Evolutionary conservation across 2,329 filamentous ascomycete species (phyloP), one percentile per base, ranked within the genome.

Genomic region (Colletotrichum salicis): DNA sequence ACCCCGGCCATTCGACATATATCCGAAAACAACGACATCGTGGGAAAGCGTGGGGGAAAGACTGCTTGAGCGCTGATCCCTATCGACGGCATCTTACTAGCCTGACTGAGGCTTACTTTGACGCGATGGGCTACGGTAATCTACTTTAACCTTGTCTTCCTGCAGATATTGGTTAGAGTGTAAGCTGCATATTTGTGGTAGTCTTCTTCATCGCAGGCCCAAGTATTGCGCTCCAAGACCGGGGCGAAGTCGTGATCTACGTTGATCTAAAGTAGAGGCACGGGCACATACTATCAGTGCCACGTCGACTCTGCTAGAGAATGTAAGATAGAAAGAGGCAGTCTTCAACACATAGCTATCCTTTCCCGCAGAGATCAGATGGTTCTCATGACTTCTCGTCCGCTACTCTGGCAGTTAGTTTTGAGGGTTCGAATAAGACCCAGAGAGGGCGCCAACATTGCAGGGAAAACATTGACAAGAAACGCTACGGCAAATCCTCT

Each of bases 1-100:
- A 64, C 58, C 64, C 69, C 45, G 62, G 41, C n/a, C 31, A 73
- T 73, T 67, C 71, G 71, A 67, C 67, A 73, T 73, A 51, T 35
- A 22, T 48, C 64, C 71, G 62, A 67, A 63, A 66, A 71, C 68
- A 62, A 67, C 71, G 71, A 64, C 68, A 71, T 71, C 51, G 41
- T 24, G 58, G 65, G 45, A 55, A 27, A 45, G 62, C 70, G 67
- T 66, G 61, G 67, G 67, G 67, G 56, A 19, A 22, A n/a, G 33
- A 33, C 48, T 62, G 64, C 35, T 51, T 35, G 2, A 8, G 19
- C n/a, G 55, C 64, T 41, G 64, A 67, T 67, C 64, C 22, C 27
- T n/a, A 55, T 55, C 13, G 19, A 13, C 10, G 27, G 22, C 22
- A 35, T 27, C 55, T 13, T 12, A 19, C 29, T 60, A 27, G 64